These are phyloP conservation scores for Nepenthes mirabilis DNA, from an alignment of 148 eudicot genomes.

Conservation along the genomic window DNA sequence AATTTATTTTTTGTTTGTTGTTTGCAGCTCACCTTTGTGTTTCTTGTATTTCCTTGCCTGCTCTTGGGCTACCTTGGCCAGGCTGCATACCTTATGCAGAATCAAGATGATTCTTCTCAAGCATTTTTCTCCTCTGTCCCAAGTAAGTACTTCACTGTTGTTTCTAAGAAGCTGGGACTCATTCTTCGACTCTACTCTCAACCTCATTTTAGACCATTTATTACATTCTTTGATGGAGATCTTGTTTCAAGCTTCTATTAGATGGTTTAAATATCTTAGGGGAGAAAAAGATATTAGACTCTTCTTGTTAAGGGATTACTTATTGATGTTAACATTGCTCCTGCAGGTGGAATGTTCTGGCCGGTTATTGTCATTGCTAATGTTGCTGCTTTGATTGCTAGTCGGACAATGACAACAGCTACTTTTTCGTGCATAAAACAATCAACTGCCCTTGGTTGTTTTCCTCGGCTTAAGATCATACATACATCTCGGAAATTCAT, in stretches of 20 bases:
- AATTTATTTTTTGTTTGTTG: constrained; percentile 9
- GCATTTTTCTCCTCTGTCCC: constrained; percentile 85
- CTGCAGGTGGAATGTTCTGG: constrained; percentile 86
- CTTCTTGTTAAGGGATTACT: neutral
- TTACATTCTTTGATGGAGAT: too few species aligned
- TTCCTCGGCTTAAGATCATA: constrained; percentile 92
- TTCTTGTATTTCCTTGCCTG: constrained; percentile 95
- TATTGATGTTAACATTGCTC: constrained; percentile 6
- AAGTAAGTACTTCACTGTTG: constrained; percentile 23
- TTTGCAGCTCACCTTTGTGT: constrained; percentile 84
- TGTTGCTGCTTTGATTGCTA: constrained; percentile 89
- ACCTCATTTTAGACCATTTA: too few species aligned
- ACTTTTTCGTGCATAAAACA: constrained; percentile 97
- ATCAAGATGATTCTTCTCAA: constrained; percentile 52
- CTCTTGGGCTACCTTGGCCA: constrained; percentile 95
- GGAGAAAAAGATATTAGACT: neutral
- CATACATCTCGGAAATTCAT: constrained; percentile 96
- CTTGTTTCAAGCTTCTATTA: too few species aligned
- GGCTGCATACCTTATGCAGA: constrained; percentile 95
- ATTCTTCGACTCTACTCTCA: too few species aligned
- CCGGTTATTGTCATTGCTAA: constrained; percentile 84
- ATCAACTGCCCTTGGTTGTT: constrained; percentile 89
- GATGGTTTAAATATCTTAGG: too few species aligned
- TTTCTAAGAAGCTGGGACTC: neutral
- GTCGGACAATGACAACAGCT: constrained; percentile 96